These are phyloP conservation scores for Metschnikowia similis DNA, from an alignment of 805 yeast genomes.

Conservation along the genomic window DNA sequence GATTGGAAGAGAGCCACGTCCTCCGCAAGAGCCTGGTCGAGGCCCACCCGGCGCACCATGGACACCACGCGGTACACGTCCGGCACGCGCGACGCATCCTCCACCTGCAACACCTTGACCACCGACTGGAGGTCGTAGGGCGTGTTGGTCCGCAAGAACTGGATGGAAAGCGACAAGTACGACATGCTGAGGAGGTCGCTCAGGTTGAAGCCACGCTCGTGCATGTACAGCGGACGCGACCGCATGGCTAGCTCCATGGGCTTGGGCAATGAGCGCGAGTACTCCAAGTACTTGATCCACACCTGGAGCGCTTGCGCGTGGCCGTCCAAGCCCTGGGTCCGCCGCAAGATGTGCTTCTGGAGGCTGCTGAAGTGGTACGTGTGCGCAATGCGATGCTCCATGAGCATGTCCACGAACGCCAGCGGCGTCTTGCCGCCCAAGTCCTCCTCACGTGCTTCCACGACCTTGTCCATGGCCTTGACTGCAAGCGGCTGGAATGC, in stretches of 20 bases:
- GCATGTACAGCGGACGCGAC: constrained; percentile 7
- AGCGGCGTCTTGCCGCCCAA: constrained; percentile 13
- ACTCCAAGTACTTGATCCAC: constrained; percentile 35
- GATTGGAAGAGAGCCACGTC: constrained; percentile 6
- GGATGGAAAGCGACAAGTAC: constrained; percentile 32
- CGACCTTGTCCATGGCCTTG: constrained; percentile 17
- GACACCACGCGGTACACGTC: constrained; percentile 14
- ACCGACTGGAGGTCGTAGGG: constrained; percentile 24
- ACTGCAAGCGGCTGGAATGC: constrained; percentile 28
- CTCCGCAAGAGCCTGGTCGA: constrained; percentile 7
- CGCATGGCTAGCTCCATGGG: constrained; percentile 5
- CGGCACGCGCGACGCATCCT: constrained; percentile 18
- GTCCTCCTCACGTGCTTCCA: constrained; percentile 12
- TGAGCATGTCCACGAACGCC: constrained; percentile 24
- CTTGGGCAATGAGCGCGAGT: constrained; percentile 9
- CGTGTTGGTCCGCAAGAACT: constrained; percentile 22
- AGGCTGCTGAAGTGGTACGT: constrained; percentile 26
- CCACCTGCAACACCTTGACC: constrained; percentile 24
- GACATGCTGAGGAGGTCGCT: constrained; percentile 23
- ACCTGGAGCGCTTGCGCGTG: constrained; percentile 24
- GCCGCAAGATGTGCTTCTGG: constrained; percentile 13
- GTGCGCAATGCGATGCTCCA: constrained; percentile 31
- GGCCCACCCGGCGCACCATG: constrained; percentile 16
- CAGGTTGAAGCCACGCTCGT: constrained; percentile 14
- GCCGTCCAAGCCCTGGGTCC: constrained; percentile 7